A percentile compares a stretch with the other conserved stretches of the same genome.
phyloP scores from a whole-genome alignment of 2,329 filamentous ascomycete species.

The Colletotrichum sp. region DNA sequence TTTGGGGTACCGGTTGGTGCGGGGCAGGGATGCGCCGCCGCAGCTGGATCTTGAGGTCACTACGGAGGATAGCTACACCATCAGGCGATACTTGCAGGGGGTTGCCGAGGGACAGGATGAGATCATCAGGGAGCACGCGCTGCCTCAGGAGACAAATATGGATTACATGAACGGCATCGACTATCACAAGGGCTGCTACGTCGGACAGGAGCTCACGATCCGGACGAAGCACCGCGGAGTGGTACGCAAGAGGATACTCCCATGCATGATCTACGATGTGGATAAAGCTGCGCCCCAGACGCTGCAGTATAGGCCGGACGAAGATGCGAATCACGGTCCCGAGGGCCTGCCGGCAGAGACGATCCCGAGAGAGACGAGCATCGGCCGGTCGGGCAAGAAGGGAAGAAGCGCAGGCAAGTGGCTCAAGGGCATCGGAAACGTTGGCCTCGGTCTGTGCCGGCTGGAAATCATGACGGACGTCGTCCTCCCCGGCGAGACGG shows the following conservation, averaged over 20 bases:
- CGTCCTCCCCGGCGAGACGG: slow-evolving; percentile 69
- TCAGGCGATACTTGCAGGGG: slow-evolving; percentile 80
- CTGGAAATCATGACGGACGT: slow-evolving; percentile 91
- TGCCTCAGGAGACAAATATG: slow-evolving; percentile 90
- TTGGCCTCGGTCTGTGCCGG: slow-evolving; percentile 86
- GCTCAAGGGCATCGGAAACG: slow-evolving; percentile 78
- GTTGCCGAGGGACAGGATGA: slow-evolving; percentile 86
- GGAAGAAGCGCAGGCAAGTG: slow-evolving; percentile 82
- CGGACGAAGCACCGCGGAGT: slow-evolving; percentile 94
- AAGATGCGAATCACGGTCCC: slow-evolving; percentile 25
- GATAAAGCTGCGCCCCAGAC: slow-evolving; percentile 38
- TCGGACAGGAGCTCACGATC: slow-evolving; percentile 96
- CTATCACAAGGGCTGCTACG: slow-evolving; percentile 95
- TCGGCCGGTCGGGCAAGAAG: slow-evolving; percentile 57
- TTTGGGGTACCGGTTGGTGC: slow-evolving; percentile 58
- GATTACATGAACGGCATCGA: slow-evolving; percentile 87
- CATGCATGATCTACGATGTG: slow-evolving; percentile 72
- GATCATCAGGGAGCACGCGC: slow-evolving; percentile 70
- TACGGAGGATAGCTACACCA: slow-evolving; percentile 68
- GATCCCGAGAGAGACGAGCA: slow-evolving; percentile 51
- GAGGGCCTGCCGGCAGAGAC: slow-evolving; percentile 35
- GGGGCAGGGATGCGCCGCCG: slow-evolving; percentile 31
- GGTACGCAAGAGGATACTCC: slow-evolving; percentile 87
- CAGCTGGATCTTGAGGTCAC: slow-evolving; percentile 49
- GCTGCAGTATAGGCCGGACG: slow-evolving; percentile 52